Evolutionary conservation across 495 filamentous ascomycete species (phyloP).

Genomic region (Letharia columbiana): DNA sequence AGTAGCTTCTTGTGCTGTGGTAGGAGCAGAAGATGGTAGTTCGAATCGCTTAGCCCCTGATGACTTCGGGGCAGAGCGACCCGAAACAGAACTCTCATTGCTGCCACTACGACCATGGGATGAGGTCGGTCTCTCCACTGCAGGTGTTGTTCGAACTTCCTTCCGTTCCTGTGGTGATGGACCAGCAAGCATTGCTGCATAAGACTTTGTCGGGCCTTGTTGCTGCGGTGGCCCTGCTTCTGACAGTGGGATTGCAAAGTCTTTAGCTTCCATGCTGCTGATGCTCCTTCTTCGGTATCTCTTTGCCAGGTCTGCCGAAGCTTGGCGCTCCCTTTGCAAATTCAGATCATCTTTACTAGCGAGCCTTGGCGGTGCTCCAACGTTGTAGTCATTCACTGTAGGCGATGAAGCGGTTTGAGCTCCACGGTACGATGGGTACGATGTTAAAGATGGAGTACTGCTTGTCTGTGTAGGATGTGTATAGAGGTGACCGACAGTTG

Average conservation of each 20-base stretch:
- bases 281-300: conserved; percentile 76
- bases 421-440: conserved; percentile 26
- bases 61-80: conserved; percentile 35
- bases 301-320: conserved; percentile 54
- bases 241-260: conserved; percentile 33
- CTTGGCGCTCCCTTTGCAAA: conserved; percentile 34
- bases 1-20: conserved; percentile 23
- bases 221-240: conserved; percentile 21
- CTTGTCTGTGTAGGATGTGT: conserved; percentile 28
- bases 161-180: conserved; percentile 23
- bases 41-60: conserved; percentile 24
- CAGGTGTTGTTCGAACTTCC: conserved; percentile 14
- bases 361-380: conserved; percentile 20
- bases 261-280: conserved; percentile 64
- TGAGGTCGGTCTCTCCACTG: conserved; percentile 37
- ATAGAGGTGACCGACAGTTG: conserved; percentile 35
- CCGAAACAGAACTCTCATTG: conserved; percentile 46
- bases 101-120: conserved; percentile 53
- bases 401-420: conserved; percentile 16
- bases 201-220: conserved; percentile 22
- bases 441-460: conserved; percentile 26
- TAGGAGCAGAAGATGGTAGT: conserved; percentile 4
- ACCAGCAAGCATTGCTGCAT: conserved; percentile 24
- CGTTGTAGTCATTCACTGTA: not conserved
- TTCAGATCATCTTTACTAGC: conserved; percentile 46